Evolutionary conservation across 441 rosid species (phyloP).

Genomic region (Pelargonium myrrhifolium): DNA sequence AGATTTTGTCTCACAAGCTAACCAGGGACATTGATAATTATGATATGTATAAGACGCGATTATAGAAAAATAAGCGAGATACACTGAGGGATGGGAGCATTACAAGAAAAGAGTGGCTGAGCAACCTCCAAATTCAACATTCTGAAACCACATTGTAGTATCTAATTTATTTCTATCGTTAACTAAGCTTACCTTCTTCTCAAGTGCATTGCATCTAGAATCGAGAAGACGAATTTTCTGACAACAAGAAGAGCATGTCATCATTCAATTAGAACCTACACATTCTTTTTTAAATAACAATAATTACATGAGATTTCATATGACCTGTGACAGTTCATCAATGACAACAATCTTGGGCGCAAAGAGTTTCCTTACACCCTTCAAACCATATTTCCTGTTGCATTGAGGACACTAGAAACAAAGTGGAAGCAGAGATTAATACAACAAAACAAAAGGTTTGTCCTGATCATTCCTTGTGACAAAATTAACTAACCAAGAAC

Average conservation of each 20-base stretch:
- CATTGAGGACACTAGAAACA: conserved; percentile 75
- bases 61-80: not conserved
- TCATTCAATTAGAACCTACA: conserved; percentile 11
- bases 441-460: not conserved
- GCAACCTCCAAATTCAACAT: not conserved
- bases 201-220: conserved; percentile 47
- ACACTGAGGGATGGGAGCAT: not conserved
- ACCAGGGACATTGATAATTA: not conserved
- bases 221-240: conserved; percentile 65
- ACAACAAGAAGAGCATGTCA: conserved; percentile 14
- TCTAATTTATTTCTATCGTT: not conserved
- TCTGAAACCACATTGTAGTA: not conserved
- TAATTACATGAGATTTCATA: not conserved
- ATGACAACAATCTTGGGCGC: conserved; percentile 60
- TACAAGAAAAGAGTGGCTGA: not conserved
- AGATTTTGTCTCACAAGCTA: not conserved
- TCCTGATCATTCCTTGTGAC: not conserved
- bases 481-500: conserved; percentile 12
- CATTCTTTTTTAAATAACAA: conserved; percentile 5
- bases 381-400: conserved; percentile 44
- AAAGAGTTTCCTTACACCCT: conserved; percentile 61
- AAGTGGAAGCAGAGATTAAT: conserved; percentile 1
- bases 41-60: not conserved
- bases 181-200: conserved; percentile 42
- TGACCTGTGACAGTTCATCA: conserved; percentile 71